These are phyloP conservation scores for Emmonsiellopsis sp. DNA, from an alignment of 2,329 filamentous ascomycete species.

Conservation along the genomic window DNA sequence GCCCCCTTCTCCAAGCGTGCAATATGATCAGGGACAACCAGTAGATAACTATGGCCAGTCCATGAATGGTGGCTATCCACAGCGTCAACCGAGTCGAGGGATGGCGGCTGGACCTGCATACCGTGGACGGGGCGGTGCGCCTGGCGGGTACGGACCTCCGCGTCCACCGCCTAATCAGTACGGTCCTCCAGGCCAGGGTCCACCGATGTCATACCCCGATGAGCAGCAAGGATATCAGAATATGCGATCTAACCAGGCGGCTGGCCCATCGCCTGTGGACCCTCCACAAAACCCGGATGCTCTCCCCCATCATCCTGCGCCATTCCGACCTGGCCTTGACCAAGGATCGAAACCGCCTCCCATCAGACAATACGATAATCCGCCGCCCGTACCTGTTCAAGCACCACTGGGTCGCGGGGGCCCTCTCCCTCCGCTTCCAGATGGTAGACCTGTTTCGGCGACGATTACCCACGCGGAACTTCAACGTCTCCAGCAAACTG, in stretches of 20 bases:
- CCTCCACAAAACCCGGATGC: conserved; percentile 42
- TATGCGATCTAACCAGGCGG: conserved; percentile 9
- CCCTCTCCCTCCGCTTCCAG: background rate
- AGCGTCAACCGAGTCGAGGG: conserved; percentile 7
- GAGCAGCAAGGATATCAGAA: conserved; percentile 5
- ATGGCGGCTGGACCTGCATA: conserved; percentile 8
- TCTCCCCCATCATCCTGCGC: conserved; percentile 46
- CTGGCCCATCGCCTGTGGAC: conserved; percentile 9
- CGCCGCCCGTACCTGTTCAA: conserved; percentile 30
- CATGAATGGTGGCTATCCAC: conserved; percentile 1
- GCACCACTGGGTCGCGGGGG: conserved; percentile 13
- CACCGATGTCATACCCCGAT: conserved; percentile 8
- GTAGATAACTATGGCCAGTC: conserved; percentile 14
- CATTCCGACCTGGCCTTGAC: conserved; percentile 44
- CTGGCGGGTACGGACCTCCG: conserved; percentile 11
- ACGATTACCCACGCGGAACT: conserved; percentile 64
- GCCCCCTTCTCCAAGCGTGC: conserved; percentile 27
- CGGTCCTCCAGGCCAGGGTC: conserved; percentile 10
- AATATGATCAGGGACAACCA: conserved; percentile 8
- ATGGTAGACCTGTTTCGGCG: background rate
- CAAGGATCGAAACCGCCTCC: conserved; percentile 40
- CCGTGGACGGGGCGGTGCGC: conserved; percentile 11
- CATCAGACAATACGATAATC: conserved; percentile 42
- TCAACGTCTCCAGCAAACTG: conserved; percentile 59
- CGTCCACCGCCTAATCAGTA: conserved; percentile 6